Percentiles rank a stretch among this genome's conserved stretches.
Conservation (phyloP, 805 yeast genomes). For the Lachancea meyersii region DNA sequence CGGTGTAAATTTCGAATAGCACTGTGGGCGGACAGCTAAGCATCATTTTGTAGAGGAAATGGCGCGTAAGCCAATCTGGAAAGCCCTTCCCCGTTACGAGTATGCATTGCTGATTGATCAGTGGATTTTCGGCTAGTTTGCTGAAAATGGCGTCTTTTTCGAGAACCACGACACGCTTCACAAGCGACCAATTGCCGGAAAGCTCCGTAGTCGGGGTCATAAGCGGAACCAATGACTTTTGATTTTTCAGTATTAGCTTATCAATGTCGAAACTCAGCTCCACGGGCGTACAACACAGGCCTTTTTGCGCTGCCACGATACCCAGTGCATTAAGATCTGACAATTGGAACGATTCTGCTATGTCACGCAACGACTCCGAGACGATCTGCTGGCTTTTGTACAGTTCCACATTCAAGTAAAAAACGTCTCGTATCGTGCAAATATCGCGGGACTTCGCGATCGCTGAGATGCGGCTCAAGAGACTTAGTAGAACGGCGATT, state of each 20-base stretch:
- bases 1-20: conserved; percentile 45
- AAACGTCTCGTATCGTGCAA: conserved; percentile 46
- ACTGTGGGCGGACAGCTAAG: conserved; percentile 17
- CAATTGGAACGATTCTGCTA: conserved; percentile 37
- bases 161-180: conserved; percentile 33
- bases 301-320: conserved; percentile 57
- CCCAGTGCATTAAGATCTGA: conserved; percentile 28
- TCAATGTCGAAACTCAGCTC: conserved; percentile 1
- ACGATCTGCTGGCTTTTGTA: conserved; percentile 43
- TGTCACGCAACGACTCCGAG: conserved; percentile 35
- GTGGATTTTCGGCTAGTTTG: conserved; percentile 21
- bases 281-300: conserved; percentile 31
- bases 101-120: conserved; percentile 12
- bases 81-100: conserved; percentile 64
- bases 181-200: not conserved
- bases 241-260: not conserved
- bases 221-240: conserved; percentile 36
- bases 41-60: conserved; percentile 35
- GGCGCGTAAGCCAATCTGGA: conserved; percentile 53
- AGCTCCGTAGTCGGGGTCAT: conserved; percentile 19
- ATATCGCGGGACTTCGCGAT: conserved; percentile 6
- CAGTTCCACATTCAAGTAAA: conserved; percentile 53
- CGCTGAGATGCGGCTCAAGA: conserved; percentile 15
- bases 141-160: conserved; percentile 52
- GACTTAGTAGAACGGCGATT: conserved; percentile 15